These are phyloP conservation scores for Ephemerocybe angulata DNA, from an alignment of 768 basidiomycete genomes.

Conservation along the genomic window DNA sequence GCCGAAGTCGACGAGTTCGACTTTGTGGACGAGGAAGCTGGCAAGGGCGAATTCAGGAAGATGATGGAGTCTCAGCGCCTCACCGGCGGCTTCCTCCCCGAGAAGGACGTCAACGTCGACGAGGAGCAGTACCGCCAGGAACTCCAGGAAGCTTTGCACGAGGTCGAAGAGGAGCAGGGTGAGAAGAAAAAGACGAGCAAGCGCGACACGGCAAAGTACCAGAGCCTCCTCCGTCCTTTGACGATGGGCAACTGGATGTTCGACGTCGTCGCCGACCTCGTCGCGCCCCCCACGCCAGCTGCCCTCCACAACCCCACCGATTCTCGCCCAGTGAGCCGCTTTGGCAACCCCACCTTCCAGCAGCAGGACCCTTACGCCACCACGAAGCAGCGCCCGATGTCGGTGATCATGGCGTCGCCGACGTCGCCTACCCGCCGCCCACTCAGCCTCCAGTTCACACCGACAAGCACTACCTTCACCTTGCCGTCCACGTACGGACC, in stretches of 20 bases:
- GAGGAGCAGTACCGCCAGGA: conserved; percentile 43
- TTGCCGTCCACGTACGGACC: conserved; percentile 19
- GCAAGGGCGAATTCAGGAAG: conserved; percentile 62
- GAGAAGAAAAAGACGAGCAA: conserved; percentile 3
- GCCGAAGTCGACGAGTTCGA: conserved; percentile 17
- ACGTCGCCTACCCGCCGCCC: conserved; percentile 23
- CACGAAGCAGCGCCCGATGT: conserved; percentile 16
- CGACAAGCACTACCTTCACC: conserved; percentile 31
- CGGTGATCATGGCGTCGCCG: conserved; percentile 25
- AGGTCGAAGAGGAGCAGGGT: conserved; percentile 35
- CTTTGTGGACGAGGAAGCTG: conserved; percentile 14
- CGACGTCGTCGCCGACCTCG: conserved; percentile 64
- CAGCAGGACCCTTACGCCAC: conserved; percentile 1
- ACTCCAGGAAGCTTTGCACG: conserved; percentile 40
- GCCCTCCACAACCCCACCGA: neutral
- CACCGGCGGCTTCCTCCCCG: conserved; percentile 48
- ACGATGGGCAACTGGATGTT: conserved; percentile 84
- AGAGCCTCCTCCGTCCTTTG: conserved; percentile 48
- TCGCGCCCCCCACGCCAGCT: neutral
- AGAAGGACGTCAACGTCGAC: conserved; percentile 31
- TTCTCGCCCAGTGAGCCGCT: neutral
- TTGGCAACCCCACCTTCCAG: neutral
- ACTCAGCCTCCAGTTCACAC: conserved; percentile 62
- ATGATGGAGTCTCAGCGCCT: conserved; percentile 61
- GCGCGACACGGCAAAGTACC: conserved; percentile 25